Conservation (phyloP, 23 red algal genomes). For the Agarophyton chilense region DNA sequence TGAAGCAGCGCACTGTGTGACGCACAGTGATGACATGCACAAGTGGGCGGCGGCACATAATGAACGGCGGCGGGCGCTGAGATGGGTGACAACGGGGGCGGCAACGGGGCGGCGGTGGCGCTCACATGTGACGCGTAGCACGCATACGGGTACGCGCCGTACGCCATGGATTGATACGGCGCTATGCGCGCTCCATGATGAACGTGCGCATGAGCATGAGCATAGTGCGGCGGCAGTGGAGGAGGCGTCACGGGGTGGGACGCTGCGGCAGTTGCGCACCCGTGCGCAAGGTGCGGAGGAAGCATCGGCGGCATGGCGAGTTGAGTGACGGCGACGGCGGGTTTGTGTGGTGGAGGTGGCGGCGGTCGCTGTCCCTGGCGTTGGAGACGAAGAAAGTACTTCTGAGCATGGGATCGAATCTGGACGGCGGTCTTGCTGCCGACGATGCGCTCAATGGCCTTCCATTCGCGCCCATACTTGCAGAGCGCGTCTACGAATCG, state of each 20-base stretch:
- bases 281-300: neutral
- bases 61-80: neutral
- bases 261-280: neutral
- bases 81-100: neutral
- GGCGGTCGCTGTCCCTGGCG: conserved; percentile 38
- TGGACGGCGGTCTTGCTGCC: conserved; percentile 85
- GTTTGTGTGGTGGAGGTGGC: conserved; percentile 20
- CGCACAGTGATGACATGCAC: neutral
- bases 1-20: neutral
- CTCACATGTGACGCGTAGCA: neutral
- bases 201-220: neutral
- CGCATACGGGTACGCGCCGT: neutral
- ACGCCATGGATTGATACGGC: neutral
- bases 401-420: conserved; percentile 87
- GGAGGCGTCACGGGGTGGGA: neutral
- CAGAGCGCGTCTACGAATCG: conserved; percentile 76
- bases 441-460: conserved; percentile 78
- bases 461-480: conserved; percentile 92
- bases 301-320: neutral
- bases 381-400: conserved; percentile 85
- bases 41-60: neutral
- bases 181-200: neutral
- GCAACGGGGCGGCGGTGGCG: neutral
- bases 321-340: neutral
- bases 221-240: neutral